phyloP scores from a whole-genome alignment of 768 basidiomycete genomes.

The Lactarius hengduanensis region DNA sequence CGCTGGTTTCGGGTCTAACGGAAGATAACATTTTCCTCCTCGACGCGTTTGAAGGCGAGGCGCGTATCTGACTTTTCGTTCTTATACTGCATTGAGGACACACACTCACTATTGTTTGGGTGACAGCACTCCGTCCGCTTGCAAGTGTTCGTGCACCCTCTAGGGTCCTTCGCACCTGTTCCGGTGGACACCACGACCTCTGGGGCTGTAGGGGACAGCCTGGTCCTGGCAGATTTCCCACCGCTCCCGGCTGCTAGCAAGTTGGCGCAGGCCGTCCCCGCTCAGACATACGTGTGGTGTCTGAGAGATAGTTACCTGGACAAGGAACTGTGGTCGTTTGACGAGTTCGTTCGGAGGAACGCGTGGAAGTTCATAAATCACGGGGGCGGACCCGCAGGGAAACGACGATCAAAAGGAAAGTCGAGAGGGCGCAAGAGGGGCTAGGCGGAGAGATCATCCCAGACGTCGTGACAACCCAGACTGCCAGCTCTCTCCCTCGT shows the following conservation, averaged over 20 bases:
- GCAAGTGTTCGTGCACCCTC: conserved; percentile 52
- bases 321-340: conserved; percentile 73
- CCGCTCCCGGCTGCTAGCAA: conserved; percentile 41
- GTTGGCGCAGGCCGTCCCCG: conserved; percentile 42
- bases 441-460: neutral
- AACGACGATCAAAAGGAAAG: conserved; percentile 47
- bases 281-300: conserved; percentile 73
- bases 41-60: conserved; percentile 82
- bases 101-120: neutral
- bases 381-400: conserved; percentile 31
- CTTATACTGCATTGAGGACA: neutral
- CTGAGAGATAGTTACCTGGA: conserved; percentile 45
- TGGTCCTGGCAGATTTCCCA: conserved; percentile 41
- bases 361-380: conserved; percentile 75
- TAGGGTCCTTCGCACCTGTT: conserved; percentile 43
- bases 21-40: conserved; percentile 58
- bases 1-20: conserved; percentile 72
- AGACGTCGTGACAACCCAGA: neutral
- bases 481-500: neutral
- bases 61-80: conserved; percentile 36
- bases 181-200: conserved; percentile 22
- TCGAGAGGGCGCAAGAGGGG: conserved; percentile 47
- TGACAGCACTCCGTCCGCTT: conserved; percentile 69
- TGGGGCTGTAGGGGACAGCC: conserved; percentile 34
- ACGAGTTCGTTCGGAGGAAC: conserved; percentile 70